Percentiles rank a stretch among this genome's conserved stretches.
Evolutionary conservation across 2,329 filamentous ascomycete species (phyloP).

Genomic region (Ophiostoma ulmi): DNA sequence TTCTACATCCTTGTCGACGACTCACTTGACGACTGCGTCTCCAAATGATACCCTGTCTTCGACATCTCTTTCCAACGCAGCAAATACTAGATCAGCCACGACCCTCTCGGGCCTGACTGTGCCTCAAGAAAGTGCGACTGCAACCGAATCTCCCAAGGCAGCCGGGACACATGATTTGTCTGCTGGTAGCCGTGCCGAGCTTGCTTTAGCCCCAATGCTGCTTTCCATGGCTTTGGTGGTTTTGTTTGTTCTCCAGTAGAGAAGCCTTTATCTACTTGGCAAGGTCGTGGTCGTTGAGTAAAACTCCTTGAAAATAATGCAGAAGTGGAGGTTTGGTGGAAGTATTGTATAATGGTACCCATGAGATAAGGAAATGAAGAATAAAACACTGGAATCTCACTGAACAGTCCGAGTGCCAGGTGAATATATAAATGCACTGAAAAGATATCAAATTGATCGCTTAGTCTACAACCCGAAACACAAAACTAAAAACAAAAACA

Average conservation of each 20-base stretch:
- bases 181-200: neutral
- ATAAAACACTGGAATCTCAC: neutral
- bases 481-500: neutral
- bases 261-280: neutral
- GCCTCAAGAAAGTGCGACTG: neutral
- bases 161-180: neutral
- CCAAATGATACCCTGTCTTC: neutral
- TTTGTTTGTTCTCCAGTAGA: neutral
- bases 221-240: neutral
- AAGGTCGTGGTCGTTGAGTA: neutral
- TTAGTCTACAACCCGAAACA: neutral
- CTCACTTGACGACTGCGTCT: neutral
- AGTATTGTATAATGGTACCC: neutral
- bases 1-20: neutral
- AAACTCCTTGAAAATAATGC: neutral
- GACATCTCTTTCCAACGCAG: neutral
- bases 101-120: neutral
- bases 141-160: conserved; percentile 7
- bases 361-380: neutral
- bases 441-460: neutral
- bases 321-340: neutral
- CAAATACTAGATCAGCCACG: neutral
- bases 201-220: neutral
- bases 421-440: neutral
- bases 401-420: neutral